Conservation (phyloP, 495 filamentous ascomycete genomes). For the Echria macrotheca region DNA sequence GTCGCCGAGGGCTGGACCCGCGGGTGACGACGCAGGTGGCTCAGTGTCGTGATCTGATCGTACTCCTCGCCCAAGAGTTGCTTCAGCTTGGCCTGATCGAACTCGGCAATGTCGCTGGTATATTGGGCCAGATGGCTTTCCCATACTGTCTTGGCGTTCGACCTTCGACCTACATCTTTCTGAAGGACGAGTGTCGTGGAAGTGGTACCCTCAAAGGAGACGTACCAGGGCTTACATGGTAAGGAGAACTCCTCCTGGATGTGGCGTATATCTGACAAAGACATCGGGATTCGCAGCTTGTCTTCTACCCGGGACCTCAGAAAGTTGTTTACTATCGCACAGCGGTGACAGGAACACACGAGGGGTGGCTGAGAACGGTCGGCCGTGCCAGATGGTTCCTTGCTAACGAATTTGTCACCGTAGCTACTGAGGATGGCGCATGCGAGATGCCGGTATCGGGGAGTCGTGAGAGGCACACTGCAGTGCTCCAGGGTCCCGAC, state of each 20-base stretch:
- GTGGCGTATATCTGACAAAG: too few species aligned
- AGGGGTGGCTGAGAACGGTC: neutral
- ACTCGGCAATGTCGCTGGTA: neutral
- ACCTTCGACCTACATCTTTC: neutral
- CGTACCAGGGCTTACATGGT: too few species aligned
- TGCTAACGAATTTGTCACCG: slow-evolving; percentile 10
- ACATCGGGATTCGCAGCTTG: too few species aligned
- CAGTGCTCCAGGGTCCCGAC: slow-evolving; percentile 9
- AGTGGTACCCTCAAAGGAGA: too few species aligned
- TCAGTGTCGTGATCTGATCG: slow-evolving; percentile 6
- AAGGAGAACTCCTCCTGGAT: too few species aligned
- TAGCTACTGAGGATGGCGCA: slow-evolving; percentile 16
- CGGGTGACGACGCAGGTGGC: neutral
- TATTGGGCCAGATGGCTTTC: neutral
- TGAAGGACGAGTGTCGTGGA: slow-evolving; percentile 5
- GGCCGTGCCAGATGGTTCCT: slow-evolving; percentile 2
- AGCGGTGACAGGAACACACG: neutral
- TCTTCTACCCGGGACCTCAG: too few species aligned
- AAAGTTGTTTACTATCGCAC: too few species aligned
- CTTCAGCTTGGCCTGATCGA: slow-evolving; percentile 7
- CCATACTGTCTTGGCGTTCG: slow-evolving; percentile 1
- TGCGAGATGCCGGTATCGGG: slow-evolving; percentile 14
- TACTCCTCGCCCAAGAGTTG: slow-evolving; percentile 4
- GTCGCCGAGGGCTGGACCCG: neutral
- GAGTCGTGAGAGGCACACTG: slow-evolving; percentile 1